Evolutionary conservation across 208 protist genomes (phyloP).

Genomic region (Crithidia acanthocephali): DNA sequence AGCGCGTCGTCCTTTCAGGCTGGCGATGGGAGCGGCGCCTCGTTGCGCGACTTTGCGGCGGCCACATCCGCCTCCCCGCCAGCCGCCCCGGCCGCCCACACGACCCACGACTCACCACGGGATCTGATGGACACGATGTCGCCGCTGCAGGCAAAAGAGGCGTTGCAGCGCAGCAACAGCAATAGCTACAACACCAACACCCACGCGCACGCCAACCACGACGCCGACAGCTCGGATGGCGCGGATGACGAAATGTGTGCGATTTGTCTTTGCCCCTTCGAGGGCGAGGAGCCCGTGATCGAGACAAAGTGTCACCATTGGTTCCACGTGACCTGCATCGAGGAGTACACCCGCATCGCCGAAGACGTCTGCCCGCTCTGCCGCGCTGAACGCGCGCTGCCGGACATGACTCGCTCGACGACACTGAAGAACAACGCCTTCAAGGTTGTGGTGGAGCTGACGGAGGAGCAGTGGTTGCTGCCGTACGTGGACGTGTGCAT

Average conservation of each 20-base stretch:
- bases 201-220: background rate
- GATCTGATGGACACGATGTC: slow-evolving; percentile 14
- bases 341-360: slow-evolving; percentile 44
- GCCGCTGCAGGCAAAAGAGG: background rate
- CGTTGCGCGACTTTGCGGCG: background rate
- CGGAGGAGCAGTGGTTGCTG: slow-evolving; percentile 23
- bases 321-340: slow-evolving; percentile 74
- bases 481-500: slow-evolving; percentile 51
- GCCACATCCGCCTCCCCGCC: background rate
- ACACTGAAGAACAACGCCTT: slow-evolving; percentile 43
- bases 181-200: background rate
- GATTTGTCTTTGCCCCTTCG: slow-evolving; percentile 53
- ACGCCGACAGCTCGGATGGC: background rate
- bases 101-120: slow-evolving; percentile 13
- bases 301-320: slow-evolving; percentile 64
- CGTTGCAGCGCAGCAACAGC: background rate
- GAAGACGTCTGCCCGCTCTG: slow-evolving; percentile 68
- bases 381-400: slow-evolving; percentile 42
- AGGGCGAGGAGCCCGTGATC: slow-evolving; percentile 41
- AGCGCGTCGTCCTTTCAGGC: background rate
- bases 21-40: background rate
- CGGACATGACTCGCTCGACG: slow-evolving; percentile 30
- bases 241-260: slow-evolving; percentile 38
- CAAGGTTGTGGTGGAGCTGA: slow-evolving; percentile 31
- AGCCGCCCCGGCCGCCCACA: background rate